Evolutionary conservation across 768 basidiomycete genomes (phyloP).

Genomic region (Tubosaeta sp.): DNA sequence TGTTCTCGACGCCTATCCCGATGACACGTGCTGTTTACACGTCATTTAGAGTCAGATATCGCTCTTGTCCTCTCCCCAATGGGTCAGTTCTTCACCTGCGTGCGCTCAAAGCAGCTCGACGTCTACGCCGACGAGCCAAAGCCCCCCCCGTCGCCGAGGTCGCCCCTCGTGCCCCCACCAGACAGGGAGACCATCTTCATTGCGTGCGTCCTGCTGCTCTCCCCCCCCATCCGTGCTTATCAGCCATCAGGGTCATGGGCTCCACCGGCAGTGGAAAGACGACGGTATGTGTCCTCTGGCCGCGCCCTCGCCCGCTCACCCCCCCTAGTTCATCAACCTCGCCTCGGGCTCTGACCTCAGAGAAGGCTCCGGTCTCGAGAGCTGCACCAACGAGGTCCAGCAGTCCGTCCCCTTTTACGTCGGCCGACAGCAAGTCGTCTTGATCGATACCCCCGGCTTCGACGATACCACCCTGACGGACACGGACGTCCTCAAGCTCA

Average conservation of each 20-base stretch:
- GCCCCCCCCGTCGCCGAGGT: conserved; percentile 6
- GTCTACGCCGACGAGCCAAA: conserved; percentile 26
- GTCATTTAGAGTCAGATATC: conserved; percentile 26
- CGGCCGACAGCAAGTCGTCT: conserved; percentile 35
- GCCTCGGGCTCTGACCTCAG: conserved; percentile 31
- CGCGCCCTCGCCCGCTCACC: conserved; percentile 1
- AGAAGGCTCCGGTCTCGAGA: conserved; percentile 33
- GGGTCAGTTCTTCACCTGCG: conserved; percentile 27
- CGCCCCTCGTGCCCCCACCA: conserved; percentile 9
- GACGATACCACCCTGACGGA: conserved; percentile 51
- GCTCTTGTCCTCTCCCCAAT: conserved; percentile 17
- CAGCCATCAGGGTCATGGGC: conserved; percentile 31
- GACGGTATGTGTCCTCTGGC: conserved; percentile 21
- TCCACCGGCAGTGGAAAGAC: conserved; percentile 34
- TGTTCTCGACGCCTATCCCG: conserved; percentile 25
- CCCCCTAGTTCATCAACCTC: conserved; percentile 34
- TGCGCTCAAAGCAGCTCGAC: conserved; percentile 23
- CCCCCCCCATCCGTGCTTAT: conserved; percentile 18
- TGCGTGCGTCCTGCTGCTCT: conserved; percentile 18
- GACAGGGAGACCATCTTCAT: conserved; percentile 27
- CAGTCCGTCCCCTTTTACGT: conserved; percentile 23
- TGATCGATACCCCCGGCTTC: conserved; percentile 64
- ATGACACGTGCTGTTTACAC: conserved; percentile 30
- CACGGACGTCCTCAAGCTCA: conserved; percentile 47
- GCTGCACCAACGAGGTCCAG: conserved; percentile 34